A percentile compares a stretch with the other conserved stretches of the same genome.
phyloP scores from a whole-genome alignment of 1,139 yeast genomes.

The Magnusiomyces tetraspermus region DNA sequence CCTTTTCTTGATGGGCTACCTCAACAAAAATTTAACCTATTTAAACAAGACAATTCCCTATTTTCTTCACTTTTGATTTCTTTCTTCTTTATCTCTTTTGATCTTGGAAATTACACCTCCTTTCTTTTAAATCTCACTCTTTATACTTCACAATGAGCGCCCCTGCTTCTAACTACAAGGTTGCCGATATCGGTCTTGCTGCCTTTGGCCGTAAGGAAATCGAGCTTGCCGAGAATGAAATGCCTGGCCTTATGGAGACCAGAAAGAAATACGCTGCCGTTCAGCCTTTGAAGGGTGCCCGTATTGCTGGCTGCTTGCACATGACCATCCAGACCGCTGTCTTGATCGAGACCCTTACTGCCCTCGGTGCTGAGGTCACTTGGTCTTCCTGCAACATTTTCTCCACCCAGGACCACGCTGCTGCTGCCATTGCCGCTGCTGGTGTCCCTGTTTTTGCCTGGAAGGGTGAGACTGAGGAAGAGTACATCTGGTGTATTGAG shows the following conservation, averaged over 20 bases:
- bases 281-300: slow-evolving; percentile 97
- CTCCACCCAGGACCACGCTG: slow-evolving; percentile 99
- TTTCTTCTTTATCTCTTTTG: slow-evolving; percentile 5
- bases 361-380: slow-evolving; percentile 99
- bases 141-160: slow-evolving; percentile 17
- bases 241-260: slow-evolving; percentile 99
- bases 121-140: slow-evolving; percentile 2
- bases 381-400: slow-evolving; percentile 99
- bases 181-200: slow-evolving; percentile 97
- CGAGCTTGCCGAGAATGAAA: slow-evolving; percentile 97
- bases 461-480: slow-evolving; percentile 99
- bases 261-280: slow-evolving; percentile 84
- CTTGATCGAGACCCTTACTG: slow-evolving; percentile 92
- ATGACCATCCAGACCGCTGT: slow-evolving; percentile 99
- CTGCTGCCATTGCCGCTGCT: slow-evolving; percentile 99
- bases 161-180: slow-evolving; percentile 65
- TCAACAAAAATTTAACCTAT: background rate
- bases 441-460: slow-evolving; percentile 99
- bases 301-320: slow-evolving; percentile 98
- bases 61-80: slow-evolving; percentile 1
- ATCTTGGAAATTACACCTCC: slow-evolving; percentile 4
- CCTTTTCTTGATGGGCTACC: background rate
- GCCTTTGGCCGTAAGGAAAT: slow-evolving; percentile 99
- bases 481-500: slow-evolving; percentile 98
- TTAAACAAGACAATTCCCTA: slow-evolving; percentile 3